Conservation (phyloP, 441 rosid species). For the Populus tomentosa region DNA sequence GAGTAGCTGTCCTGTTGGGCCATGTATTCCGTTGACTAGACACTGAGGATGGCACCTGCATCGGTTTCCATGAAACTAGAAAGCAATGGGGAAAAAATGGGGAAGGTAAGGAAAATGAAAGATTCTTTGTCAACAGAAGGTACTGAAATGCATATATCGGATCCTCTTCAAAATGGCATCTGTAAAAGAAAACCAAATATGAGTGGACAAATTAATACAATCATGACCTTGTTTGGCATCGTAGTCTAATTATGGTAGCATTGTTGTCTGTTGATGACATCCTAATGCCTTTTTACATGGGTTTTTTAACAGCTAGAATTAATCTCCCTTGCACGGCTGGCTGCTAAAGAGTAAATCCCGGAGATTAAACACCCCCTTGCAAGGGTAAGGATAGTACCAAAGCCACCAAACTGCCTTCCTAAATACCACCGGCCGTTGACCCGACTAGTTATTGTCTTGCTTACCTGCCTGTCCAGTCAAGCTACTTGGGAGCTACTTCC, state of each 20-base stretch:
- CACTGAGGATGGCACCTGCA: background rate
- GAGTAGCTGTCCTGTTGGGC: background rate
- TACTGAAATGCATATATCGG: background rate
- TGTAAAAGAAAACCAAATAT: background rate
- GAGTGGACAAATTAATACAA: background rate
- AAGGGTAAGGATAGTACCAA: too few species aligned
- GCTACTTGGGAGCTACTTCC: background rate
- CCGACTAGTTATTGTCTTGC: background rate
- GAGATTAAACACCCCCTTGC: too few species aligned
- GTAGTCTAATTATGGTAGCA: too few species aligned
- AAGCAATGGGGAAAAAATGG: background rate
- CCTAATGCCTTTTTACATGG: too few species aligned
- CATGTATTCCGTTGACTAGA: background rate
- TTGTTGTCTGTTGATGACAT: background rate
- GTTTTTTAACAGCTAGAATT: too few species aligned
- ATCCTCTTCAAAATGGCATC: background rate
- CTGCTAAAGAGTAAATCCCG: too few species aligned
- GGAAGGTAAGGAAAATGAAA: background rate
- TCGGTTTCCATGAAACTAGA: background rate
- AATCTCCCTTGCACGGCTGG: too few species aligned
- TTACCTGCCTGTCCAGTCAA: background rate
- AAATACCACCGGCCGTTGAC: background rate
- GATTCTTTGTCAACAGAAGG: background rate
- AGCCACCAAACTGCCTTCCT: background rate
- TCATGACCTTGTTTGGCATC: background rate